Percentiles rank a stretch among this genome's conserved stretches.
phyloP scores from a whole-genome alignment of 805 yeast genomes.

The Saccharomycopsis schoenii region DNA sequence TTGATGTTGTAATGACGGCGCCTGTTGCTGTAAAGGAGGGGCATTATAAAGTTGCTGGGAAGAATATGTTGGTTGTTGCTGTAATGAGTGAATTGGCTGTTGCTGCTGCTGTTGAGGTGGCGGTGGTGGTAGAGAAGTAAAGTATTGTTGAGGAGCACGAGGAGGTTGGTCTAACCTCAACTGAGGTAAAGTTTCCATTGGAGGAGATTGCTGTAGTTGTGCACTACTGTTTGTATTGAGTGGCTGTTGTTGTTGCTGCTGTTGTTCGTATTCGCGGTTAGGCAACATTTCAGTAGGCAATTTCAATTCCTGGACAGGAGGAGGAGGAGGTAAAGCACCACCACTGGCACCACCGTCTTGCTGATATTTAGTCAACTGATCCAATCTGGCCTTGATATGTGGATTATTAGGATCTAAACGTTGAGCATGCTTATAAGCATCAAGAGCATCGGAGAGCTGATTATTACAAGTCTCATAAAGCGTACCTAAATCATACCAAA shows the following conservation, averaged over 20 bases:
- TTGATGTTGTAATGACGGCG: constrained; percentile 18
- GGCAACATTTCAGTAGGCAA: constrained; percentile 59
- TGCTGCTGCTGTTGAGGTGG: constrained; percentile 4
- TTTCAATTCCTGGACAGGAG: constrained; percentile 59
- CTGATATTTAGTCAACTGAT: constrained; percentile 67
- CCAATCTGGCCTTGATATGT: constrained; percentile 87
- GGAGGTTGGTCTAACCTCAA: constrained; percentile 5
- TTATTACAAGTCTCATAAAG: constrained; percentile 95
- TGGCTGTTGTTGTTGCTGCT: constrained; percentile 9
- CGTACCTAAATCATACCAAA: constrained; percentile 98
- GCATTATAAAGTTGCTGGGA: neutral
- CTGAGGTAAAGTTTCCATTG: constrained; percentile 7
- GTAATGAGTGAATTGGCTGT: constrained; percentile 1
- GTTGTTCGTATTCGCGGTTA: constrained; percentile 24
- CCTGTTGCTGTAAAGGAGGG: constrained; percentile 10
- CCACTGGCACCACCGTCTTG: constrained; percentile 48
- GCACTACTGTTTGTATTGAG: neutral
- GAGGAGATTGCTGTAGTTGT: constrained; percentile 5
- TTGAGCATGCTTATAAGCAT: constrained; percentile 95
- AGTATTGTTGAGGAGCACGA: constrained; percentile 1
- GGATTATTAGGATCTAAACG: constrained; percentile 90
- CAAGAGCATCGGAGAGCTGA: constrained; percentile 89
- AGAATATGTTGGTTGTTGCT: constrained; percentile 10
- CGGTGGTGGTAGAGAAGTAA: neutral
- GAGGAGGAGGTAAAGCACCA: constrained; percentile 45